Evolutionary conservation across 306 rosid species (phyloP).

Genomic region (Sicyos edulis): DNA sequence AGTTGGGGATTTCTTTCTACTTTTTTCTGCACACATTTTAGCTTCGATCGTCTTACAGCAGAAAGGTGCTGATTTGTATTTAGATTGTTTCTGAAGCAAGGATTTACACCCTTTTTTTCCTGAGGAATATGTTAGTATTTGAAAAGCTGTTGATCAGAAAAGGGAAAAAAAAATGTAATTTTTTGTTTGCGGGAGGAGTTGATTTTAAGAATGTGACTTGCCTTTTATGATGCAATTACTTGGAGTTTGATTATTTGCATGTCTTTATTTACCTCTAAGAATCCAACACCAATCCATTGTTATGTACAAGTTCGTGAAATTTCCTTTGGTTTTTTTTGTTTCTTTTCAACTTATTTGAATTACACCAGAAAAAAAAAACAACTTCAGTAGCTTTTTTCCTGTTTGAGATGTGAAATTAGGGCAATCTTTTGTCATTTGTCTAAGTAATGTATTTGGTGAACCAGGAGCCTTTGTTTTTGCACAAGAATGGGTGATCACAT

Average conservation of each 20-base stretch:
- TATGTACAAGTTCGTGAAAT: not conserved
- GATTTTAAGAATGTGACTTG: constrained; percentile 4
- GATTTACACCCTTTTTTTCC: not conserved
- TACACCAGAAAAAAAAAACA: too few relatives aligned
- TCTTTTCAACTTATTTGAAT: too few relatives aligned
- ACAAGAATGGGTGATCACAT: constrained; percentile 76
- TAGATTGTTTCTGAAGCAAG: not conserved
- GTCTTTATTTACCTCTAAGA: not conserved
- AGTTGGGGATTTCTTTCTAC: constrained; percentile 6
- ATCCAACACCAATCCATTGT: not conserved
- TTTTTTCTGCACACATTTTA: not conserved
- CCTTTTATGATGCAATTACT: constrained; percentile 2
- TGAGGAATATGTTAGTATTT: not conserved
- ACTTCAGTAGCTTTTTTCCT: too few relatives aligned
- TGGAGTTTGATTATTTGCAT: not conserved
- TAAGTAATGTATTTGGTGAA: not conserved
- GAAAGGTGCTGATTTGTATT: constrained; percentile 13
- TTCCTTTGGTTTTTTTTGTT: not conserved
- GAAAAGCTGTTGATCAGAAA: not conserved
- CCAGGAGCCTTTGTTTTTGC: constrained; percentile 20
- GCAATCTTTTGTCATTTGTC: not conserved
- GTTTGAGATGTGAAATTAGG: not conserved
- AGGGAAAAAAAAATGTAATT: too few relatives aligned
- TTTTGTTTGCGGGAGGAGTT: not conserved
- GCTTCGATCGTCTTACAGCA: constrained; percentile 1